Evolutionary conservation across 2,329 filamentous ascomycete species (phyloP), one percentile per base, ranked within the genome.

Genomic region (Ceratocystiopsis minuta): DNA sequence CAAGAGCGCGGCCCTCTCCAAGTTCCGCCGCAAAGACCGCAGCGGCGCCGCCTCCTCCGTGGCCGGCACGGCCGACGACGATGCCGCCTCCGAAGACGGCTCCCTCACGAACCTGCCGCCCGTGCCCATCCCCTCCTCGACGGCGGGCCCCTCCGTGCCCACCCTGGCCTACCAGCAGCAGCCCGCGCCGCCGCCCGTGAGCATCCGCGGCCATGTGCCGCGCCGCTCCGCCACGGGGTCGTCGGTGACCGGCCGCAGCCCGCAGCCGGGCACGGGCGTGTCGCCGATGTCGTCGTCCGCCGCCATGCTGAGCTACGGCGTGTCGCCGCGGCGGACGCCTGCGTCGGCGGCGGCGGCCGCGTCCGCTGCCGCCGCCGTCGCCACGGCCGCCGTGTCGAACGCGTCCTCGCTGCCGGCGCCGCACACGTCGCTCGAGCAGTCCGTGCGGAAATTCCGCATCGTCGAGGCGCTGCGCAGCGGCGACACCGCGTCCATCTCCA

Each of bases 401-500:
- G 14, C 39, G 11, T 32, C 44, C n/a, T n/a, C n/a, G 24, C 4
- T 28, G 24, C 24, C 24, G 24, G 24, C 24, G 11, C 41, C 38
- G 31, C 41, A 43, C 20, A 60, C 55, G 33, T 77, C 75, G 18
- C 81, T 98, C 45, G 87, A 98, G 56, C 86, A 94, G 59, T 95
- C 88, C 0, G 85, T 98, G 41, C 77, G 81, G 55, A 87, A 93
- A 50, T 98, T 98, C 60, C 78, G 87, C 50, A 75, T 95, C 38
- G 94, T 96, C 55, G 90, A 96, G 62, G 81, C 87, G 36, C 66
- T 98, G 49, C 75, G 88, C 49, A 90, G 75, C 57, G 90, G 90
- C 42, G 88, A 98, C 57, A 93, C 85, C 1, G 79, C 78, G 14
- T 83, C 82, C 34, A 95, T 98, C 52, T 84, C 83, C 28, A 88